Evolutionary conservation across 2,329 filamentous ascomycete genomes (phyloP).

Genomic region (Penicillium griseofulvum): DNA sequence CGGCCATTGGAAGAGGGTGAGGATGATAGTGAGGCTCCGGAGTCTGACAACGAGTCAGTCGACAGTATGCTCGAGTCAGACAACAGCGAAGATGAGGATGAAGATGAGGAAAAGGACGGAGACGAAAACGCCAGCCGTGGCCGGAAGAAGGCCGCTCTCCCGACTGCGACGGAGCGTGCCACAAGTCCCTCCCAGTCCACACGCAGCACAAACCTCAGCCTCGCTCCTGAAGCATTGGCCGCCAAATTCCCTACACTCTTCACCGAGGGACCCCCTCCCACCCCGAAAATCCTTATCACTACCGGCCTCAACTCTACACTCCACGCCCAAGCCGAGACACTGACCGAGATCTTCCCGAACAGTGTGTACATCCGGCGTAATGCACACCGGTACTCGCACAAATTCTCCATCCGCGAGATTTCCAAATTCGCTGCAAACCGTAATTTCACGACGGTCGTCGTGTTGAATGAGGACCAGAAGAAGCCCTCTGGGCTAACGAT

Average conservation of each 20-base stretch:
- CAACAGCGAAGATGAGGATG: conserved; percentile 47
- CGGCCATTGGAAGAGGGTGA: conserved; percentile 45
- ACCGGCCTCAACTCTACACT: conserved; percentile 86
- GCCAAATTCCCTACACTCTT: conserved; percentile 62
- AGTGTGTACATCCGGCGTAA: conserved; percentile 79
- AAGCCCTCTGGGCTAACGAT: conserved; percentile 77
- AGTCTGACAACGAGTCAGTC: conserved; percentile 56
- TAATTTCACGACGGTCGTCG: conserved; percentile 77
- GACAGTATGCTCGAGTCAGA: conserved; percentile 75
- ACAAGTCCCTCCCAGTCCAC: conserved; percentile 56
- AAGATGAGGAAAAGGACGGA: conserved; percentile 49
- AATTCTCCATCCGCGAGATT: conserved; percentile 91
- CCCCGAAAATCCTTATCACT: conserved; percentile 86
- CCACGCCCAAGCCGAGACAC: conserved; percentile 74
- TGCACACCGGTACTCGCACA: conserved; percentile 78
- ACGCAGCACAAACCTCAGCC: conserved; percentile 57
- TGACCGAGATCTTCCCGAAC: conserved; percentile 80
- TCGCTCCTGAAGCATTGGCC: conserved; percentile 60
- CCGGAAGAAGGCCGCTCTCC: conserved; percentile 35
- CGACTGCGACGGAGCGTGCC: conserved; percentile 49
- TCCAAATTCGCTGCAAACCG: conserved; percentile 77
- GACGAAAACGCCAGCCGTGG: conserved; percentile 32
- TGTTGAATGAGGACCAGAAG: conserved; percentile 88
- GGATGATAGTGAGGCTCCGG: conserved; percentile 41
- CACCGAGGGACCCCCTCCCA: conserved; percentile 50